phyloP scores from a whole-genome alignment of 2,329 filamentous ascomycete genomes.

The Nemania sp. region DNA sequence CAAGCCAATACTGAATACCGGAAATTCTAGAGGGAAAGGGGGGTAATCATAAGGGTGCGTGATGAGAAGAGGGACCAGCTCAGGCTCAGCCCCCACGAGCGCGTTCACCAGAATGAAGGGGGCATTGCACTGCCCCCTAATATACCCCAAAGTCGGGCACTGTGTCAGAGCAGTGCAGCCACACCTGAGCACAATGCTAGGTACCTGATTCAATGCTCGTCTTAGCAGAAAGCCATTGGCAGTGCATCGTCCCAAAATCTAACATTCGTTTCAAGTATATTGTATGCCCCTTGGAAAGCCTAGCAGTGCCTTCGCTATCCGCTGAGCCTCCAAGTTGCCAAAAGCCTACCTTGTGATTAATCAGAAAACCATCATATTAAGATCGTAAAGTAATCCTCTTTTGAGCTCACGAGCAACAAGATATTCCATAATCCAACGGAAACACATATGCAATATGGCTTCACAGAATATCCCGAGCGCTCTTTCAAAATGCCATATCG shows the following conservation, averaged over 20 bases:
- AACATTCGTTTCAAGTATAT: neutral
- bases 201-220: neutral
- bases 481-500: neutral
- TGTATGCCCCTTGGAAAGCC: neutral
- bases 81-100: neutral
- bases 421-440: neutral
- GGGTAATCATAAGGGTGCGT: neutral
- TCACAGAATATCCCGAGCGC: neutral
- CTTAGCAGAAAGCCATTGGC: neutral
- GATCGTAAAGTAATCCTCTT: neutral
- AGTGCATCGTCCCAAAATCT: neutral
- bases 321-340: too few species aligned
- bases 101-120: neutral
- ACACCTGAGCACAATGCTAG: neutral
- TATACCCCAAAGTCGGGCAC: neutral
- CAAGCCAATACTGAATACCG: neutral
- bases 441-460: neutral
- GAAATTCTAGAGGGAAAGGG: neutral
- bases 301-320: too few species aligned
- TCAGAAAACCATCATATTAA: too few species aligned
- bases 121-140: neutral
- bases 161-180: neutral
- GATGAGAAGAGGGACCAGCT: neutral
- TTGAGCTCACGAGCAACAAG: neutral
- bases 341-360: too few species aligned